phyloP scores from a whole-genome alignment of 306 rosid genomes.

The Pterocarpus macrocarpus region DNA sequence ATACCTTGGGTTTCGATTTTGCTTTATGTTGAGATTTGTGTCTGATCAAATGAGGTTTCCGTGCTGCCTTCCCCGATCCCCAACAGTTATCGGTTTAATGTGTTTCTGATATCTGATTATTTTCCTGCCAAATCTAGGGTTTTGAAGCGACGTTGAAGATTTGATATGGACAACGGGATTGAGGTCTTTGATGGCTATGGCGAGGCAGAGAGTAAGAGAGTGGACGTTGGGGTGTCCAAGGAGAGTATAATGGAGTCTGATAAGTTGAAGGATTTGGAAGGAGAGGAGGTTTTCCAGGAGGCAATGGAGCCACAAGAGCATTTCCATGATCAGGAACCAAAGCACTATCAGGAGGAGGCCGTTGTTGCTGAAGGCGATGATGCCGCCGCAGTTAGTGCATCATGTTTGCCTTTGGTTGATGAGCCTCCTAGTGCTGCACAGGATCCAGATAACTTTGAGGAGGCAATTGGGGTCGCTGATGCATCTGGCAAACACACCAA shows the following conservation, averaged over 20 bases:
- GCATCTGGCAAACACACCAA: not conserved
- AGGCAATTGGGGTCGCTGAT: constrained; percentile 49
- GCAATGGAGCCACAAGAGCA: constrained; percentile 51
- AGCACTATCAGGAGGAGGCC: constrained; percentile 26
- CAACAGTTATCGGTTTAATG: not conserved
- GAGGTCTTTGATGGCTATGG: constrained; percentile 52
- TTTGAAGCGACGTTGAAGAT: constrained; percentile 44
- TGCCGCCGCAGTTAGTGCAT: constrained; percentile 22
- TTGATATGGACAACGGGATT: constrained; percentile 70
- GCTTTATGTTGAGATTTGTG: not conserved
- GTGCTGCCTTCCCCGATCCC: not conserved
- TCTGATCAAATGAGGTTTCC: constrained; percentile 1
- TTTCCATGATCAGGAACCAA: constrained; percentile 43
- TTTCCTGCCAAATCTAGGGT: constrained; percentile 63
- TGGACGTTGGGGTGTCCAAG: constrained; percentile 49
- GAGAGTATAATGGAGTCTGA: constrained; percentile 53
- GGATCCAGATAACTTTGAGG: constrained; percentile 63
- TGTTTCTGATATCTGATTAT: constrained; percentile 33
- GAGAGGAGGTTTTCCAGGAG: constrained; percentile 71
- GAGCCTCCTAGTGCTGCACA: constrained; percentile 46
- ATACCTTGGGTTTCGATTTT: constrained; percentile 26
- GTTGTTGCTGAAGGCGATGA: constrained; percentile 34
- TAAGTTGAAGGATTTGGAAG: constrained; percentile 55
- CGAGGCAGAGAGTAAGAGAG: constrained; percentile 55
- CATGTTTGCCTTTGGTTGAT: constrained; percentile 36